Evolutionary conservation across 345 rosid genomes (phyloP).

Genomic region (Erodium maritimum): DNA sequence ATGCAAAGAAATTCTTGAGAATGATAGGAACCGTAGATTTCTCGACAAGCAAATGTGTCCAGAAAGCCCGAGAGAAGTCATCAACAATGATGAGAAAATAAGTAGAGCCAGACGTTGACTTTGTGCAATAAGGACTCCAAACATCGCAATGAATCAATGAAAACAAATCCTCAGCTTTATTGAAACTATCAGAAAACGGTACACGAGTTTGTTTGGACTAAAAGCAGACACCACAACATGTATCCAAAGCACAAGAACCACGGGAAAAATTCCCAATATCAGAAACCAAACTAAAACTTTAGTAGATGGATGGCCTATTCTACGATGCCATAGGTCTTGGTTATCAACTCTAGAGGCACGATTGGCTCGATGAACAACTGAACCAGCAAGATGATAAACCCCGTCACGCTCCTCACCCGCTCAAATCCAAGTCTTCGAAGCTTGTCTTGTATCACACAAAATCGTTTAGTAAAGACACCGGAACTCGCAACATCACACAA

Average conservation of each 20-base stretch:
- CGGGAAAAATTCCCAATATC: too few relatives aligned
- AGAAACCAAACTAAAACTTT: constrained; percentile 1
- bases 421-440: constrained; percentile 14
- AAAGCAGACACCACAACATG: constrained; percentile 8
- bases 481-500: too few relatives aligned
- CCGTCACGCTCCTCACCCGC: constrained; percentile 1
- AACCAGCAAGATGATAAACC: too few relatives aligned
- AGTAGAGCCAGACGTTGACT: not conserved
- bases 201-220: constrained; percentile 8
- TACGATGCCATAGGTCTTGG: constrained; percentile 6
- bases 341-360: too few relatives aligned
- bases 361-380: too few relatives aligned
- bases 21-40: not conserved
- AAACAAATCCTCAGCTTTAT: constrained; percentile 8
- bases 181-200: not conserved
- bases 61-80: constrained; percentile 8
- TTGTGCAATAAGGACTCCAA: constrained; percentile 5
- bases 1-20: not conserved
- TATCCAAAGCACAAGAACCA: too few relatives aligned
- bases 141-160: constrained; percentile 16
- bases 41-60: constrained; percentile 10
- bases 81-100: constrained; percentile 14
- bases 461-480: constrained; percentile 4
- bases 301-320: constrained; percentile 1
- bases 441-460: constrained; percentile 13